These are phyloP conservation scores for Tolypocladium nubicola DNA, from an alignment of 2,329 filamentous ascomycete species.

Conservation along the genomic window DNA sequence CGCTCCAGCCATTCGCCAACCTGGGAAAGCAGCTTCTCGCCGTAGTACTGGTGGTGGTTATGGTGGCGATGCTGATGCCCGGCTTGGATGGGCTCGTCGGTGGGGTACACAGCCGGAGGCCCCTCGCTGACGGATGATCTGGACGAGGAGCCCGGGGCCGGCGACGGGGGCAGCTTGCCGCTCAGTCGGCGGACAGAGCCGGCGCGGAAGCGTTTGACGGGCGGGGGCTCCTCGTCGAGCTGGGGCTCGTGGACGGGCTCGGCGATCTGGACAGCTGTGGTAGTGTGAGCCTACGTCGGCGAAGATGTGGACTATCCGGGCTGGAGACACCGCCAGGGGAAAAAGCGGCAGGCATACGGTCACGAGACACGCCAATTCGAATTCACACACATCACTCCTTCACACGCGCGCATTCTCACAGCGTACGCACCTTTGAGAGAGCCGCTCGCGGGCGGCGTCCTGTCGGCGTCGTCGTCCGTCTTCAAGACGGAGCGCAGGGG, in stretches of 20 bases:
- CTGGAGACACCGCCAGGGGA: no score
- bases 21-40: constrained; percentile 56
- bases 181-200: constrained; percentile 21
- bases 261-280: constrained; percentile 44
- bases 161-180: constrained; percentile 16
- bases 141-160: constrained; percentile 26
- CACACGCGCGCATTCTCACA: background rate
- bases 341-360: background rate
- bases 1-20: constrained; percentile 75
- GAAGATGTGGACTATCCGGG: background rate
- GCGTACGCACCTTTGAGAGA: constrained; percentile 29
- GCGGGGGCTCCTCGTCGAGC: constrained; percentile 20
- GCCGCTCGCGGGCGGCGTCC: constrained; percentile 22
- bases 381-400: background rate
- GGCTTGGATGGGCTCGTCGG: constrained; percentile 15
- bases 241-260: constrained; percentile 31
- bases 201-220: constrained; percentile 20
- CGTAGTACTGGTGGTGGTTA: constrained; percentile 27
- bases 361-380: background rate
- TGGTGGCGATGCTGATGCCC: constrained; percentile 15
- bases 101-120: constrained; percentile 14
- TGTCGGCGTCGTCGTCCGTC: constrained; percentile 29
- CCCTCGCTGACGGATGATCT: constrained; percentile 31
- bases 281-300: constrained; percentile 11
- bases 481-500: constrained; percentile 34